Evolutionary conservation across 202 grass and related monocot genomes (phyloP).

Genomic region (Musa balbisiana): DNA sequence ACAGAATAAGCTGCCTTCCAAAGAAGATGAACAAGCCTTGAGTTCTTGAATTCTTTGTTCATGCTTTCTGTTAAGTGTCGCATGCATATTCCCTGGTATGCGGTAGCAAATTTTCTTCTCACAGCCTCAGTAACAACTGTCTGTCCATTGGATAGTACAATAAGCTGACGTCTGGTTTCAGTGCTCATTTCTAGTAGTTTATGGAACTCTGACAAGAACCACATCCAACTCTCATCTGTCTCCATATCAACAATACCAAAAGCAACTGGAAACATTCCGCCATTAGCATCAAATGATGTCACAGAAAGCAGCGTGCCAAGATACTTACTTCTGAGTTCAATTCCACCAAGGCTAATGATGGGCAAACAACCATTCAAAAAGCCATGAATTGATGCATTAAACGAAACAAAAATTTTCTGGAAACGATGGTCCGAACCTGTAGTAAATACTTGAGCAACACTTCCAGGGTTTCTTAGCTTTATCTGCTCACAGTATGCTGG

Average conservation of each 20-base stretch:
- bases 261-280: slow-evolving; percentile 11
- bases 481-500: slow-evolving; percentile 22
- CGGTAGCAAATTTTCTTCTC: slow-evolving; percentile 13
- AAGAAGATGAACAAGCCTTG: slow-evolving; percentile 17
- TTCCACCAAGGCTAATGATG: slow-evolving; percentile 1
- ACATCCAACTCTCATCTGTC: slow-evolving; percentile 18
- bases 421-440: slow-evolving; percentile 8
- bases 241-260: slow-evolving; percentile 13
- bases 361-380: slow-evolving; percentile 20
- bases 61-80: slow-evolving; percentile 10
- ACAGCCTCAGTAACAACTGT: slow-evolving; percentile 5
- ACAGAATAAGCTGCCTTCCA: slow-evolving; percentile 23
- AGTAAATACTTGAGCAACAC: slow-evolving; percentile 13
- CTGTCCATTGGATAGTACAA: slow-evolving; percentile 13
- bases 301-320: slow-evolving; percentile 11
- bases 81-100: slow-evolving; percentile 18
- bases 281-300: slow-evolving; percentile 14
- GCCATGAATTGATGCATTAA: slow-evolving; percentile 18
- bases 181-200: slow-evolving; percentile 2
- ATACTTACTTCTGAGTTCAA: slow-evolving; percentile 17
- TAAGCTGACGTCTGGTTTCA: slow-evolving; percentile 7
- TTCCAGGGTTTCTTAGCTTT: slow-evolving; percentile 17
- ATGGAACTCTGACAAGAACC: slow-evolving; percentile 18
- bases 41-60: slow-evolving; percentile 19
- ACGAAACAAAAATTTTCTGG: slow-evolving; percentile 18